Conservation (phyloP, 352 stramenopile genomes). For the Phytopythium litorale region DNA sequence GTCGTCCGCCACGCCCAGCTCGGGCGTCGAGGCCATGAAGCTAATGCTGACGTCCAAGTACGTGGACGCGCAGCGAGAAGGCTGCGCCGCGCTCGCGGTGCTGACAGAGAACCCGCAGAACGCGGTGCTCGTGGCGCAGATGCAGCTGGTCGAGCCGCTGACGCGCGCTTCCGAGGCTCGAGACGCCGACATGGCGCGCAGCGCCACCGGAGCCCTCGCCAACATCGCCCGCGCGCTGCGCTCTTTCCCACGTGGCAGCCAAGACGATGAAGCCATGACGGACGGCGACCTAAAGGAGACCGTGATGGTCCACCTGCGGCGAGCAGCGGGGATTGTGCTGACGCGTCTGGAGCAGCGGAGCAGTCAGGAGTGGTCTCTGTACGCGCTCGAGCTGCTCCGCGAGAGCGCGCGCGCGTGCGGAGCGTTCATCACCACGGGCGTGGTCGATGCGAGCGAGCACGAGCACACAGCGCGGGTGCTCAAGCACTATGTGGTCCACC, state of each 20-base stretch:
- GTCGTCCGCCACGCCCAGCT: slow-evolving; percentile 44
- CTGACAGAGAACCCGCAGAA: slow-evolving; percentile 67
- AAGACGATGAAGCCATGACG: neutral
- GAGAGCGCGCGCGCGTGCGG: slow-evolving; percentile 61
- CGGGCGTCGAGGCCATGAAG: slow-evolving; percentile 78
- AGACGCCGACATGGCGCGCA: slow-evolving; percentile 66
- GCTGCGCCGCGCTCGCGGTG: slow-evolving; percentile 61
- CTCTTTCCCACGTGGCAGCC: neutral
- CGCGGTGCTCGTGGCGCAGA: slow-evolving; percentile 49
- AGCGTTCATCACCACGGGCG: slow-evolving; percentile 30
- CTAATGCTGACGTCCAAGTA: slow-evolving; percentile 81
- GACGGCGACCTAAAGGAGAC: neutral
- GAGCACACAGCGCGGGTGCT: slow-evolving; percentile 25
- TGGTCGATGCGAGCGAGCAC: slow-evolving; percentile 16
- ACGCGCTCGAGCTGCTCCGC: slow-evolving; percentile 68
- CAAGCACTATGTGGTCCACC: slow-evolving; percentile 50
- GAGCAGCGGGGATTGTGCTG: slow-evolving; percentile 38
- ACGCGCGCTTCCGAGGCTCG: slow-evolving; percentile 37
- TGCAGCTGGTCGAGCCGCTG: slow-evolving; percentile 50
- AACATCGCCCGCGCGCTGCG: slow-evolving; percentile 61
- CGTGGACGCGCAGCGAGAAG: slow-evolving; percentile 68
- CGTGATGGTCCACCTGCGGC: slow-evolving; percentile 26
- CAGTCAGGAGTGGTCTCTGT: slow-evolving; percentile 34
- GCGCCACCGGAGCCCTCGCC: slow-evolving; percentile 54
- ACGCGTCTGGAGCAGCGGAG: slow-evolving; percentile 44